phyloP scores from a whole-genome alignment of 106 monocot genomes.

The Phalaenopsis aphrodite region DNA sequence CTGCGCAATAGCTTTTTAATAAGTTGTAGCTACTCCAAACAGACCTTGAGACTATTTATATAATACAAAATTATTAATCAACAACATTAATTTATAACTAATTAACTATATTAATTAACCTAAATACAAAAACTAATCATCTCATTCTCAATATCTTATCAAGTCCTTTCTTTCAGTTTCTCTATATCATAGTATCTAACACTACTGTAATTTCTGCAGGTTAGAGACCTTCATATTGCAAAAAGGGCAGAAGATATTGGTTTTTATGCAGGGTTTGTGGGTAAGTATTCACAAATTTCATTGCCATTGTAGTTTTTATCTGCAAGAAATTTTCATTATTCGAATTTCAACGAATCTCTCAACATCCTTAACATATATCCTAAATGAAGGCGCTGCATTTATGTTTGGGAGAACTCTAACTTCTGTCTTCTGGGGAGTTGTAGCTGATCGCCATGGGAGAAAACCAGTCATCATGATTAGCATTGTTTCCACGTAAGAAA shows the following conservation, averaged over 20 bases:
- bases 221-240: slow-evolving; percentile 51
- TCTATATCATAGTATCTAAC: too few relatives aligned
- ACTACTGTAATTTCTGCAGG: slow-evolving; percentile 2
- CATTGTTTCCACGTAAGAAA: slow-evolving; percentile 33
- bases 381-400: slow-evolving; percentile 40
- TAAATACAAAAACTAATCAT: too few relatives aligned
- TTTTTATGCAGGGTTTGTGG: slow-evolving; percentile 60
- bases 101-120: too few relatives aligned
- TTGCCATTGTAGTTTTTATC: background rate
- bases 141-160: too few relatives aligned
- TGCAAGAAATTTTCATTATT: background rate
- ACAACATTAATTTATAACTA: too few relatives aligned
- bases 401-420: slow-evolving; percentile 40
- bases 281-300: slow-evolving; percentile 10
- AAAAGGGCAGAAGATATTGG: slow-evolving; percentile 50
- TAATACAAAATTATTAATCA: too few relatives aligned
- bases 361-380: background rate
- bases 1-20: too few relatives aligned
- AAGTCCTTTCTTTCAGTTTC: too few relatives aligned
- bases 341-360: background rate
- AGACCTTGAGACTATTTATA: too few relatives aligned
- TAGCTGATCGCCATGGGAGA: slow-evolving; percentile 20
- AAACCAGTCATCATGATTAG: slow-evolving; percentile 27
- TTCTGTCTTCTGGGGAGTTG: slow-evolving; percentile 19
- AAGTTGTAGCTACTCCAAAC: too few relatives aligned